Conservation (phyloP, 2,329 filamentous ascomycete genomes). For the Raffaelea deltoideospora region DNA sequence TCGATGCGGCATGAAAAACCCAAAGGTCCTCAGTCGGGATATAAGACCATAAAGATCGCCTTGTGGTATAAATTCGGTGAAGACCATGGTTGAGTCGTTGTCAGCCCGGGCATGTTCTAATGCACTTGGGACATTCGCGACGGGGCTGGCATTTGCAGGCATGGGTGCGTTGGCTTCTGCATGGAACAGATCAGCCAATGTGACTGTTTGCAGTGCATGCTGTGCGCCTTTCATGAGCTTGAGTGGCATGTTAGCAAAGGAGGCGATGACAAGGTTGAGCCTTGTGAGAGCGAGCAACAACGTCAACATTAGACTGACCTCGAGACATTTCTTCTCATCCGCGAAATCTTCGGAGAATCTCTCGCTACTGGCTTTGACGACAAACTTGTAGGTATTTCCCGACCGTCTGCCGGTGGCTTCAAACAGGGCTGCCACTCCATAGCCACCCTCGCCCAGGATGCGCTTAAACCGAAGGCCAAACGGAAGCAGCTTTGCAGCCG, state of each 20-base stretch:
- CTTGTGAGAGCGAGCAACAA: no score
- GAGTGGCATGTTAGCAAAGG: neutral
- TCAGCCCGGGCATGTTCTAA: neutral
- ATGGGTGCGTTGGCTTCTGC: no score
- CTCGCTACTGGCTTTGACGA: neutral
- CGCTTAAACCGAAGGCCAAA: neutral
- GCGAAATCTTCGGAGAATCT: neutral
- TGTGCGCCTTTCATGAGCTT: neutral
- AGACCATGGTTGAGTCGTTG: neutral
- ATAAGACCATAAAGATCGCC: neutral
- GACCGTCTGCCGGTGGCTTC: neutral
- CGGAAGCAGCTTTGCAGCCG: neutral
- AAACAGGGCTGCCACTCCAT: conserved; percentile 1
- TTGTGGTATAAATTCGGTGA: conserved; percentile 3
- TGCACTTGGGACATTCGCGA: neutral
- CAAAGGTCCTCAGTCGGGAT: neutral
- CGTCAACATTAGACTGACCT: neutral
- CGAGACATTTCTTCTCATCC: neutral
- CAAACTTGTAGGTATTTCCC: neutral
- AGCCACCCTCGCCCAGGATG: neutral
- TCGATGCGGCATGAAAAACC: neutral
- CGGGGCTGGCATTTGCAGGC: no score
- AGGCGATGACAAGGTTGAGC: neutral
- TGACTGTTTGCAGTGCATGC: neutral
- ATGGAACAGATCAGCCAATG: no score